phyloP scores from a whole-genome alignment of 225 moss, liverwort and hornwort genomes.

The Pseudisothecium myosuroides region DNA sequence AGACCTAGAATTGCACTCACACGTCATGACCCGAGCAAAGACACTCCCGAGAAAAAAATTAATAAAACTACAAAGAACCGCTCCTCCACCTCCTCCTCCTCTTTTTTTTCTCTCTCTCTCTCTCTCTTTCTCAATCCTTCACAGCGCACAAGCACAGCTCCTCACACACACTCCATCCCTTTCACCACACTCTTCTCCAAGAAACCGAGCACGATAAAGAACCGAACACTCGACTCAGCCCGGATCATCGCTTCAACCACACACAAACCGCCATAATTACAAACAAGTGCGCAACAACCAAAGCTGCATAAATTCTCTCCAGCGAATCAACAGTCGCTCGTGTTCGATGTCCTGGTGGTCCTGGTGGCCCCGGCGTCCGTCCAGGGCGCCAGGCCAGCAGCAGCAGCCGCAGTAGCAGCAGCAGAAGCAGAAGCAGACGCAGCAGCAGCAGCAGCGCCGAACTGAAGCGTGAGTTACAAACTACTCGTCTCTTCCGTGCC shows the following conservation, averaged over 20 bases:
- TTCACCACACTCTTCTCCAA: not conserved
- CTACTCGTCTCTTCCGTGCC: not conserved
- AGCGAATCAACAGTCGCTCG: not conserved
- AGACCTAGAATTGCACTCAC: conserved; percentile 13
- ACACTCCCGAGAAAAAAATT: not conserved
- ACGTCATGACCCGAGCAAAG: not conserved
- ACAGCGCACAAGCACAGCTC: not conserved
- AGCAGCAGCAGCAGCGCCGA: not conserved
- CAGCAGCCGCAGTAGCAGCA: not conserved
- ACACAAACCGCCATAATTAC: not conserved
- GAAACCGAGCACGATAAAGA: not conserved
- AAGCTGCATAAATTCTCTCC: not conserved
- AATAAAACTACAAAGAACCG: not conserved
- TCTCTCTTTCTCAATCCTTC: not conserved
- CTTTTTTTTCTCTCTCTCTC: not conserved
- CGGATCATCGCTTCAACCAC: not conserved
- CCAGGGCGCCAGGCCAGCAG: not conserved
- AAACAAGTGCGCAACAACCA: not conserved
- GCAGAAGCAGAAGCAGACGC: too few species aligned
- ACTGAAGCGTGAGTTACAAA: conserved; percentile 15
- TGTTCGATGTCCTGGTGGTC: not conserved
- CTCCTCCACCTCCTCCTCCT: not conserved
- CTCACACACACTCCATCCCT: not conserved
- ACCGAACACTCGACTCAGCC: not conserved
- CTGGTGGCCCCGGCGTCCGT: not conserved